phyloP scores from a whole-genome alignment of 768 basidiomycete species.

The Russula virescens region DNA sequence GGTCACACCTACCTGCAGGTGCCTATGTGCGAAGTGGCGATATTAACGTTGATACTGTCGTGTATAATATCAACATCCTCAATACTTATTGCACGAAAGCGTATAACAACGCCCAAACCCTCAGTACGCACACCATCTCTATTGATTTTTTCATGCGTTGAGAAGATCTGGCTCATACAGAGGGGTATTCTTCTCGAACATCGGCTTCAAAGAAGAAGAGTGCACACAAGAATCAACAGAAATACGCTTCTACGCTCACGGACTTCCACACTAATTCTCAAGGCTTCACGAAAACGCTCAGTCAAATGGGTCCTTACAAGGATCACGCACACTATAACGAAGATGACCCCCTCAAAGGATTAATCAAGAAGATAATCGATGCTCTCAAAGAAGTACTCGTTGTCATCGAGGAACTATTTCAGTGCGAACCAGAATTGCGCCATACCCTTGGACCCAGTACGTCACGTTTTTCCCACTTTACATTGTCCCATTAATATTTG shows the following conservation, averaged over 20 bases:
- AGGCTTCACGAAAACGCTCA: constrained; percentile 31
- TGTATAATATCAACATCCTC: constrained; percentile 28
- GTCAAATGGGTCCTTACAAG: constrained; percentile 35
- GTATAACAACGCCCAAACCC: constrained; percentile 25
- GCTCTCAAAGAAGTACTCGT: constrained; percentile 42
- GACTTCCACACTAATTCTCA: constrained; percentile 33
- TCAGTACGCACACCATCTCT: constrained; percentile 26
- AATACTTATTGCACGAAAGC: constrained; percentile 27
- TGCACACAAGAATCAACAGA: constrained; percentile 39
- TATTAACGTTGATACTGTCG: constrained; percentile 15
- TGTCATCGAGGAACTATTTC: constrained; percentile 31
- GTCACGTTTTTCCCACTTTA: neutral
- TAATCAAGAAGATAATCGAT: constrained; percentile 47
- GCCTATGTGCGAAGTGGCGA: constrained; percentile 15
- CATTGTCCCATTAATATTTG: neutral
- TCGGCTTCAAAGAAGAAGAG: constrained; percentile 26
- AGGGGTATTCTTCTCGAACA: constrained; percentile 30
- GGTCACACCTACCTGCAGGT: neutral
- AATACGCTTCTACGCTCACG: constrained; percentile 34
- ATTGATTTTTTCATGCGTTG: neutral
- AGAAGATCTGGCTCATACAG: neutral
- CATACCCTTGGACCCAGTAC: constrained; percentile 50
- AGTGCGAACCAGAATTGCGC: constrained; percentile 42
- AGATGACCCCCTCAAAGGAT: constrained; percentile 39
- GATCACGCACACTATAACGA: constrained; percentile 49